Evolutionary conservation across 148 eudicot species (phyloP).

Genomic region (Drosera capensis): DNA sequence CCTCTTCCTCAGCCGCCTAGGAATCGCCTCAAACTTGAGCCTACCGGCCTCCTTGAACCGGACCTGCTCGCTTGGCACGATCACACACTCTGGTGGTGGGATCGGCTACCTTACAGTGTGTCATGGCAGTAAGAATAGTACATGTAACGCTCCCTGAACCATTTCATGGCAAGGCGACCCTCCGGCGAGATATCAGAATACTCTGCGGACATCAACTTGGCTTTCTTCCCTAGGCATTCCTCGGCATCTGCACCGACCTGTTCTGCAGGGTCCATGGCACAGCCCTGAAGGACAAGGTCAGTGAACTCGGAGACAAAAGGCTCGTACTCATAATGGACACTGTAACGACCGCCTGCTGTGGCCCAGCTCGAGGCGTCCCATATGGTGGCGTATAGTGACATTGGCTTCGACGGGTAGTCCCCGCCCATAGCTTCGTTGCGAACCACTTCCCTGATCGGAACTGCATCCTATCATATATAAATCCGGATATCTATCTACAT

Average conservation of each 20-base stretch:
- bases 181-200: constrained; percentile 31
- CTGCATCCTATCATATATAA: constrained; percentile 19
- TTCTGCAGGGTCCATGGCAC: constrained; percentile 47
- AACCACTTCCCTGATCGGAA: constrained; percentile 13
- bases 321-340: constrained; percentile 35
- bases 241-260: constrained; percentile 3
- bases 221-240: constrained; percentile 22
- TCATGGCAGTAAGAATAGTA: constrained; percentile 74
- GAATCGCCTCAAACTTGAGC: constrained; percentile 35
- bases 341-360: constrained; percentile 15
- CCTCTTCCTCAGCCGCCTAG: constrained; percentile 14
- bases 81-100: constrained; percentile 62
- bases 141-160: constrained; percentile 54
- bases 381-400: constrained; percentile 22
- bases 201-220: constrained; percentile 18
- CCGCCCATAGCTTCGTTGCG: constrained; percentile 11
- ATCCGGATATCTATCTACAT: not conserved
- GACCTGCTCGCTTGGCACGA: constrained; percentile 32
- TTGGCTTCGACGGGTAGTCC: constrained; percentile 27
- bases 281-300: constrained; percentile 63
- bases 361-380: constrained; percentile 33
- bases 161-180: constrained; percentile 38
- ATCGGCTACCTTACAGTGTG: constrained; percentile 31
- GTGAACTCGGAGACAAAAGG: constrained; percentile 67
- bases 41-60: constrained; percentile 47